A percentile compares a stretch with the other conserved stretches of the same genome.
phyloP scores from a whole-genome alignment of 495 filamentous ascomycete species.

The Neurospora sp. region DNA sequence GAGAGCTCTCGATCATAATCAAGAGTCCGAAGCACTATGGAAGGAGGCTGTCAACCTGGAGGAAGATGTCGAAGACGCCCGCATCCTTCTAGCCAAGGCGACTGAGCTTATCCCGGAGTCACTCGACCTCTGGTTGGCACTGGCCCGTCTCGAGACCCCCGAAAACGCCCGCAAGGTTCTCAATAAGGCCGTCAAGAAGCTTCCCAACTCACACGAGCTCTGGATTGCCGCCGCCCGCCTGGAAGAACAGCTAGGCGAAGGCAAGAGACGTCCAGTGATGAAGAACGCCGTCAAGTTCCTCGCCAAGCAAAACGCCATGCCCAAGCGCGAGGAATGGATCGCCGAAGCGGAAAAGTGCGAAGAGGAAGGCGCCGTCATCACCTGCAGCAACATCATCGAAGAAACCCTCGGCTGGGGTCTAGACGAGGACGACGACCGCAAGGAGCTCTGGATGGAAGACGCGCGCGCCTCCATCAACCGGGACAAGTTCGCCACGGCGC shows the following conservation, averaged over 20 bases:
- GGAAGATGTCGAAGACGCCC: constrained; percentile 76
- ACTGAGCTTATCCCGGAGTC: constrained; percentile 88
- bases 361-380: constrained; percentile 77
- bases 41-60: constrained; percentile 96
- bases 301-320: constrained; percentile 85
- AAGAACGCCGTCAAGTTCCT: constrained; percentile 86
- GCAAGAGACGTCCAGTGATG: constrained; percentile 76
- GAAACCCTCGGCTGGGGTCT: constrained; percentile 90
- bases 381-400: constrained; percentile 76
- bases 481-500: constrained; percentile 76
- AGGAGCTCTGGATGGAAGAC: constrained; percentile 91
- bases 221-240: constrained; percentile 92
- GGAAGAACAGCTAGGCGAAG: constrained; percentile 76
- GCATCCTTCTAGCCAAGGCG: constrained; percentile 79
- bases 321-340: constrained; percentile 96
- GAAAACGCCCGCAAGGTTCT: constrained; percentile 89
- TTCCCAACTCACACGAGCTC: constrained; percentile 83
- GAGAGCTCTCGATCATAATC: constrained; percentile 79
- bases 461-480: constrained; percentile 66
- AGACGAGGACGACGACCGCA: constrained; percentile 94
- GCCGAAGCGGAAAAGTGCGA: constrained; percentile 90
- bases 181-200: constrained; percentile 88
- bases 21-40: constrained; percentile 88
- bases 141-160: constrained; percentile 78
- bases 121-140: constrained; percentile 87